Percentiles rank a stretch among this genome's conserved stretches.
These are phyloP conservation scores for Neospora caninum DNA, from an alignment of 169 alveolate species.

Conservation along the genomic window DNA sequence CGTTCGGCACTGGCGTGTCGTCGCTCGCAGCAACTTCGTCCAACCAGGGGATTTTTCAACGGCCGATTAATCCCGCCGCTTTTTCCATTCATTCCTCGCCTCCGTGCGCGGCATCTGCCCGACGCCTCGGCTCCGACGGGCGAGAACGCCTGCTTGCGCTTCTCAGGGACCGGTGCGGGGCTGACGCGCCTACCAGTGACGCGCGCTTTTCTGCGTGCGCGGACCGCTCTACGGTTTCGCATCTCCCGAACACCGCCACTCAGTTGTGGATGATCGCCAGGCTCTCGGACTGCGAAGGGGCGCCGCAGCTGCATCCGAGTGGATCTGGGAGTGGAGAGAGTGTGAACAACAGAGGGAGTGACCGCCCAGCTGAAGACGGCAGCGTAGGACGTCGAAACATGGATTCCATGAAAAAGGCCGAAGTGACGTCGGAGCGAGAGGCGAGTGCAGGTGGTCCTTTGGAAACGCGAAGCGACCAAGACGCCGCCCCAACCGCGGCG, in stretches of 20 bases:
- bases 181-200: background rate
- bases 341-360: background rate
- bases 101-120: background rate
- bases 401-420: background rate
- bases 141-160: background rate
- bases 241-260: background rate
- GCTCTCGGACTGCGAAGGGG: background rate
- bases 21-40: no score
- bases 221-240: background rate
- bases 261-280: conserved; percentile 1
- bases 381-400: background rate
- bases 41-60: no score
- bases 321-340: background rate
- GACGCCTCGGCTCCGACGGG: background rate
- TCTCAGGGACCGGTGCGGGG: background rate
- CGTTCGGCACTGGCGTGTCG: no score
- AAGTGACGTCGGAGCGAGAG: background rate
- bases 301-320: background rate
- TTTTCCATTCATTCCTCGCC: background rate
- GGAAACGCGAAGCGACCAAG: background rate
- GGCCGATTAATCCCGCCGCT: background rate
- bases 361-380: background rate
- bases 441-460: background rate
- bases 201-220: background rate
- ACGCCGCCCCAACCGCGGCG: background rate